Conservation (phyloP, 2,329 filamentous ascomycete species). For the Aspergillus piperis region DNA sequence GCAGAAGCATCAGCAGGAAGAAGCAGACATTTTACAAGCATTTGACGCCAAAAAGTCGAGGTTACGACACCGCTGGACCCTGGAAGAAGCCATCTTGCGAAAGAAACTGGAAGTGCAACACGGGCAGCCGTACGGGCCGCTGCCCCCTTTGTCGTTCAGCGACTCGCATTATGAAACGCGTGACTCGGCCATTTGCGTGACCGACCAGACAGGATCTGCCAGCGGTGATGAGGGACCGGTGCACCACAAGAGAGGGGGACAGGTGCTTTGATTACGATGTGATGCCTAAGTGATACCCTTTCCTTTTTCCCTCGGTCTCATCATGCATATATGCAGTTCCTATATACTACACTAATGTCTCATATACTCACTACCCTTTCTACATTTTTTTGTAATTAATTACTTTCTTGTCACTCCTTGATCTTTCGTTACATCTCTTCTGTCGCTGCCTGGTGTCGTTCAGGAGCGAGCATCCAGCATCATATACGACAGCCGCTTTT, state of each 20-base stretch:
- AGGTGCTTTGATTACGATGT: constrained; percentile 25
- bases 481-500: constrained; percentile 5
- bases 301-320: constrained; percentile 15
- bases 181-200: constrained; percentile 33
- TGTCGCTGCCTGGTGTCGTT: constrained; percentile 8
- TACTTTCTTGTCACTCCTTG: background rate
- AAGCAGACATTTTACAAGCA: constrained; percentile 30
- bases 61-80: constrained; percentile 42
- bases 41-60: constrained; percentile 38
- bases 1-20: constrained; percentile 36
- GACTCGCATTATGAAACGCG: constrained; percentile 28
- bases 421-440: background rate
- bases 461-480: constrained; percentile 13
- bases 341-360: background rate
- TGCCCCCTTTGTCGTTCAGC: constrained; percentile 42
- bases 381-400: constrained; percentile 21
- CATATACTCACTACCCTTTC: background rate
- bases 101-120: constrained; percentile 41
- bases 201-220: constrained; percentile 15
- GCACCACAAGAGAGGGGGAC: constrained; percentile 19
- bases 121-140: constrained; percentile 39
- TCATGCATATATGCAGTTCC: constrained; percentile 18
- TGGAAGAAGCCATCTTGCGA: constrained; percentile 46
- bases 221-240: constrained; percentile 20
- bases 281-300: constrained; percentile 31